These are phyloP conservation scores for Penicillium manginii DNA, from an alignment of 495 filamentous ascomycete species.

Conservation along the genomic window DNA sequence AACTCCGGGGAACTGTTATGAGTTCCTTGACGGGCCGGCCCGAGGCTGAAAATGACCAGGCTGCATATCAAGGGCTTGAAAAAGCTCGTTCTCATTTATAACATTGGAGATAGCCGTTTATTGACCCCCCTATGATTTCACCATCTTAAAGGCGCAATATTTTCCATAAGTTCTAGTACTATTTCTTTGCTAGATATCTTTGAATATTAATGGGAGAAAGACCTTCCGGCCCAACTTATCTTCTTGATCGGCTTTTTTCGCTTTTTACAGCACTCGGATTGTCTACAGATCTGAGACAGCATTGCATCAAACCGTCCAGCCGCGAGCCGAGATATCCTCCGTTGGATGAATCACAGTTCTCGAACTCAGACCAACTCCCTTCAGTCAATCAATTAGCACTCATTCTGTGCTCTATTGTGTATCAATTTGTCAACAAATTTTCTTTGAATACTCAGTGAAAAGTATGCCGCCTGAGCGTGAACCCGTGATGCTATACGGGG, in stretches of 20 bases:
- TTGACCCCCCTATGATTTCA: neutral
- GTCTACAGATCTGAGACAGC: constrained; percentile 29
- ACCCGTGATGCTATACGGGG: neutral
- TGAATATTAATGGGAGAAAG: neutral
- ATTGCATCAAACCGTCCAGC: constrained; percentile 27
- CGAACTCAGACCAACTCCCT: neutral
- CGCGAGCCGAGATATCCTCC: constrained; percentile 4
- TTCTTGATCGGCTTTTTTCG: neutral
- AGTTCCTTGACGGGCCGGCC: constrained; percentile 12
- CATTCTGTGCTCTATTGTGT: neutral
- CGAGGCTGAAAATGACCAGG: constrained; percentile 14
- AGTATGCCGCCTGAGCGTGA: neutral
- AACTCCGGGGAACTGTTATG: constrained; percentile 6
- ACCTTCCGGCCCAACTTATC: neutral
- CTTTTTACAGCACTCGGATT: constrained; percentile 9
- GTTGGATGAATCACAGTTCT: neutral
- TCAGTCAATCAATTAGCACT: neutral
- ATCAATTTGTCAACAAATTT: neutral
- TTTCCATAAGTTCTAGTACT: neutral
- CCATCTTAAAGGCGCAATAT: neutral
- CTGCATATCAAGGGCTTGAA: constrained; percentile 17
- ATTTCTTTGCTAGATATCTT: neutral
- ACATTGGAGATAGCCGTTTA: neutral
- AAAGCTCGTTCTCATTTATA: neutral
- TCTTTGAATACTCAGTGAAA: neutral